Base-by-base conservation (phyloP, 2,329 filamentous ascomycete genomes). In the Leptographium lundbergii region DNA sequence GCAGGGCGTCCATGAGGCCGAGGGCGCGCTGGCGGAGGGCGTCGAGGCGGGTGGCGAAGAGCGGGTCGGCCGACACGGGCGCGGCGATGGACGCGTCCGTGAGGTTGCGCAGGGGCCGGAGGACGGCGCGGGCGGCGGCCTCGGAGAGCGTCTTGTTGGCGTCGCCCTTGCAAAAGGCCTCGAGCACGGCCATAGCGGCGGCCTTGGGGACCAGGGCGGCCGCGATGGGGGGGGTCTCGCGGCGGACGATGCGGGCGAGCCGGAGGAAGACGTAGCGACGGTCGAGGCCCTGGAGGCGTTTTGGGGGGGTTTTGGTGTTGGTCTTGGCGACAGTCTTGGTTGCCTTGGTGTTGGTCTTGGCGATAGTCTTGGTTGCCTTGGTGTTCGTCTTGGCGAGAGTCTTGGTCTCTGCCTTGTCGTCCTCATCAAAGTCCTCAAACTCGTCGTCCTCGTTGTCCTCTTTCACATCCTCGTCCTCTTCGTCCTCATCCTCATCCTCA, bases 1-100 rank as follows among this genome's bases (percentile, higher is more conserved):
- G 91, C 61, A 99, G 70, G n/a, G 80, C 74, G 63, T 90, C 87
- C 76, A 97, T 85, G 13, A 91, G 77, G 66, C 92, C 87, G 64
- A 87, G 82, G 5, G 88, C 87, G 60, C 86, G 85, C 48, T 81
- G 78, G 65, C 87, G 84, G 39, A 99, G 76, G 0, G 77, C 77
- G 63, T 90, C 87, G 70, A 91, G 87, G 24, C 78, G 81, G 6
- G 79, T 76, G 64, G 81, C 82, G 75, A 91, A 92, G 0, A 74
- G 69, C 59, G 86, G 82, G 66, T 92, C 88, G 6, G 81, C 81
- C 27, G 86, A 88, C 63, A 84, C 85, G 0, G 89, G 88, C 17
- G 81, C 74, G 0, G 87, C 82, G 56, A 92, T 90, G 1, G 82
- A 81, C 1, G 87, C 79, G 69, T 96, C 91, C 0, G 91, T 95